A percentile compares a stretch with the other conserved stretches of the same genome.
Evolutionary conservation across 495 filamentous ascomycete genomes (phyloP).

Genomic region (Podospora appendiculata): DNA sequence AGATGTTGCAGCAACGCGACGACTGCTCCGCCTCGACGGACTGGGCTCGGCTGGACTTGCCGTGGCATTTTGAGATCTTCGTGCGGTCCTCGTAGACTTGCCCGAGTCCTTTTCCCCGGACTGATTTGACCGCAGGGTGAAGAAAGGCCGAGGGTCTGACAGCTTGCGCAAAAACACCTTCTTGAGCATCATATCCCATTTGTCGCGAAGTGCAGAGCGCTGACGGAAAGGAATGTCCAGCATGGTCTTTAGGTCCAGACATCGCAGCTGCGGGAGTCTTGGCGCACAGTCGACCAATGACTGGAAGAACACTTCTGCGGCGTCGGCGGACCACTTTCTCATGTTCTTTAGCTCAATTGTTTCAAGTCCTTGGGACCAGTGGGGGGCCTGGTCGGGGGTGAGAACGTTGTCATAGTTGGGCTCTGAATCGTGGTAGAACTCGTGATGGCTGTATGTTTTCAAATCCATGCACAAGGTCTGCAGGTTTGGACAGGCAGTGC

Average conservation of each 20-base stretch:
- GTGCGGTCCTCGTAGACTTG: neutral
- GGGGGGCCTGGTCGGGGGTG: conserved; percentile 49
- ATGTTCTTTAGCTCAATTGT: conserved; percentile 66
- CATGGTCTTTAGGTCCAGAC: conserved; percentile 61
- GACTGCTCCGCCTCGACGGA: conserved; percentile 16
- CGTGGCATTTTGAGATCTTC: neutral
- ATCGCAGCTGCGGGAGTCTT: conserved; percentile 53
- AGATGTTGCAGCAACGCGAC: neutral
- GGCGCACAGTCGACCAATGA: conserved; percentile 64
- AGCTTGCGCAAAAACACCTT: conserved; percentile 55
- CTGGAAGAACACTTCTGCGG: conserved; percentile 66
- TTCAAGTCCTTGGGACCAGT: conserved; percentile 65
- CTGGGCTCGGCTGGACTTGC: neutral
- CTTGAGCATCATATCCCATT: conserved; percentile 59
- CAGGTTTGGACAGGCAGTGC: conserved; percentile 56
- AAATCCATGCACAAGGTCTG: conserved; percentile 64
- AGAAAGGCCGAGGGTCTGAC: conserved; percentile 38
- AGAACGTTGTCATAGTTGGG: conserved; percentile 63
- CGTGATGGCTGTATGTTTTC: conserved; percentile 52
- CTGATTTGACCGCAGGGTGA: conserved; percentile 11
- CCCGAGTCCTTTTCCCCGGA: neutral
- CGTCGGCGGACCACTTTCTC: conserved; percentile 55
- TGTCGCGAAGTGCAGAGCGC: conserved; percentile 62
- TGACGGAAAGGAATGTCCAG: conserved; percentile 72
- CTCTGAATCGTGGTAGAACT: conserved; percentile 50